These are phyloP conservation scores for Bipolaris victoriae DNA, from an alignment of 2,329 filamentous ascomycete genomes.

Conservation along the genomic window DNA sequence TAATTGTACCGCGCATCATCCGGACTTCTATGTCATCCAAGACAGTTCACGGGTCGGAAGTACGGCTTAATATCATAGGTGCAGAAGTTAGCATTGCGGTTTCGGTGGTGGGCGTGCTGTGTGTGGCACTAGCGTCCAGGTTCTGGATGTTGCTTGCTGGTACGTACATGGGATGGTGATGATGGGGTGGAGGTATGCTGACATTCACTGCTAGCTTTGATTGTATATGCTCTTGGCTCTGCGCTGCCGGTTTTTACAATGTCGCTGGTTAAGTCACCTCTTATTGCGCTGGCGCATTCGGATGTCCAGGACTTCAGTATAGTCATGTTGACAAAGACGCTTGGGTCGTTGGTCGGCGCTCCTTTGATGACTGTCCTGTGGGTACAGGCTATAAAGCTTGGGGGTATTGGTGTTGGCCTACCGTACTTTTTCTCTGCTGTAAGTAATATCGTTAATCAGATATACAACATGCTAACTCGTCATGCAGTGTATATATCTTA, in stretches of 20 bases:
- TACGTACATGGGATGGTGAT: conserved; percentile 11
- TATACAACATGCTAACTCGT: neutral
- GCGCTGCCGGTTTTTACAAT: conserved; percentile 49
- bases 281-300: conserved; percentile 36
- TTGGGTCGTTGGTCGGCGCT: conserved; percentile 45
- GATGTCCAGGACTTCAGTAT: conserved; percentile 47
- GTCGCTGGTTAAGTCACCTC: conserved; percentile 45
- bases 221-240: conserved; percentile 48
- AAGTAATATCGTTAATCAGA: conserved; percentile 15
- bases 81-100: conserved; percentile 41
- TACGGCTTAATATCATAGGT: conserved; percentile 40
- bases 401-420: conserved; percentile 41
- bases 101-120: conserved; percentile 44
- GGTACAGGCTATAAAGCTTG: conserved; percentile 44
- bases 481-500: conserved; percentile 18
- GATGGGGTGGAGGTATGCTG: neutral
- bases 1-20: conserved; percentile 45
- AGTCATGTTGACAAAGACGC: conserved; percentile 47
- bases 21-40: conserved; percentile 32
- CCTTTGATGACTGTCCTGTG: conserved; percentile 47
- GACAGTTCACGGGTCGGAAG: conserved; percentile 34
- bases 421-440: conserved; percentile 47
- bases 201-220: conserved; percentile 31
- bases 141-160: conserved; percentile 44
- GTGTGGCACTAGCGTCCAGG: conserved; percentile 38